Base-by-base conservation (phyloP, 2,329 filamentous ascomycete genomes). In the Phialophora verrucosa region DNA sequence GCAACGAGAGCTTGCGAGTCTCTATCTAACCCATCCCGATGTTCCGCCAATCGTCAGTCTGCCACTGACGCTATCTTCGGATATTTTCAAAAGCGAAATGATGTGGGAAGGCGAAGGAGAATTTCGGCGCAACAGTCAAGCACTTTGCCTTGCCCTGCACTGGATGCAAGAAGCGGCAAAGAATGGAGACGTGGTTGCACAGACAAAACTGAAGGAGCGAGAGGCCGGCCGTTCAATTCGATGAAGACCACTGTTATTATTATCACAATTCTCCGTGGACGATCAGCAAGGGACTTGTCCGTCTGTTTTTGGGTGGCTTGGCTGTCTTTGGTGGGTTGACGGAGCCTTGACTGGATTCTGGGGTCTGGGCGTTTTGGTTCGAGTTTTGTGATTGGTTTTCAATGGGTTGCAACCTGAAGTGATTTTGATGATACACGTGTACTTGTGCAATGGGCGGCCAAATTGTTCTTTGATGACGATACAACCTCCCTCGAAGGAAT, bases 101-200 rank as follows among this genome's bases (percentile, higher is more conserved):
- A 92, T 96, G 84, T 80, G 83, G 69, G 66, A 63, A 14, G 38
- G 50, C 20, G 82, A 85, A 61, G 59, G 59, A 32, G 67, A 60
- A 29, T 54, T 50, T 31, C 60, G 25, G n/a, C 69, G 67, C 17
- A 65, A 62, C 44, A 87, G 90, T 73, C 90, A 90, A 62, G 88
- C 93, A 50, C 95, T 98, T 91, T 97, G 93, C 74, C 87, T 97
- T 64, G 94, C 94, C 10, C 89, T 96, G 78, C 94, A 98, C 82
- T 98, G 94, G 93, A 97, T 98, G 93, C 92, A 94, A 80, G 84
- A 91, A 71, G 93, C 91, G 44, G 91, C 92, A 73, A 85, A 86
- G 62, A 93, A 93, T n/a, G 93, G 93, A 0, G 94, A 98, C 76
- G 87, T 90, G 74, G 82, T 96, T 72, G 94, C 94, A 23, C 89